Conservation (phyloP, 1,139 yeast species). For the Pneumocystis murina region DNA sequence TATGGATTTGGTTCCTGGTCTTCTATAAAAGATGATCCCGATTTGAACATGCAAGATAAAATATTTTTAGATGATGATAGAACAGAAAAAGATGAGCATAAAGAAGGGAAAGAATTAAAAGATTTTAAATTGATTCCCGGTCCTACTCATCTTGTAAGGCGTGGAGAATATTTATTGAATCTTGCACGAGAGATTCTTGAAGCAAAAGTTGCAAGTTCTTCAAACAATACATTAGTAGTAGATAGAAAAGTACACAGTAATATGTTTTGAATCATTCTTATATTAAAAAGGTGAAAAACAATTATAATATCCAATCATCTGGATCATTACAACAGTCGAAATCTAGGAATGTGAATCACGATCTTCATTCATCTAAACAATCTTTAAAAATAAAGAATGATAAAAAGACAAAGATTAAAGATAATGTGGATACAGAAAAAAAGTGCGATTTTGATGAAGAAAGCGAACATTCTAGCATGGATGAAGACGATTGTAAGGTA, state of each 20-base stretch:
- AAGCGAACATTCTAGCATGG: constrained; percentile 2
- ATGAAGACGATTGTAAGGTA: constrained; percentile 3
- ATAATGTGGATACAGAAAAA: constrained; percentile 1
- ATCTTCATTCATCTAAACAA: constrained; percentile 6
- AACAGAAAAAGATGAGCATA: constrained; percentile 21
- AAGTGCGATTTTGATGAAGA: constrained; percentile 2
- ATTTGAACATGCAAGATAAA: constrained; percentile 72
- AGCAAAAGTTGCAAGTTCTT: constrained; percentile 43
- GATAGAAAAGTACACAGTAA: constrained; percentile 10
- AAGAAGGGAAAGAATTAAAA: constrained; percentile 24
- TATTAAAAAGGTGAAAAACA: constrained; percentile 6
- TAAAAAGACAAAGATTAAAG: constrained; percentile 5
- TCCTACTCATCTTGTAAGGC: constrained; percentile 82
- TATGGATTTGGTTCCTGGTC: constrained; percentile 96
- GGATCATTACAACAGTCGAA: neutral
- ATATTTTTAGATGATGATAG: constrained; percentile 42
- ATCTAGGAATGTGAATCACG: neutral
- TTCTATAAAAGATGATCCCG: constrained; percentile 88
- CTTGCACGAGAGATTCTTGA: constrained; percentile 26
- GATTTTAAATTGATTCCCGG: constrained; percentile 50
- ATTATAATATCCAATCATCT: neutral
- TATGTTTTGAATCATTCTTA: constrained; percentile 6
- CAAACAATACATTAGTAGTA: constrained; percentile 16
- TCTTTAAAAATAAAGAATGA: constrained; percentile 3
- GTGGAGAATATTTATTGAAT: constrained; percentile 58